Evolutionary conservation across 352 stramenopile species (phyloP).

Genomic region (Lagenidium giganteum): DNA sequence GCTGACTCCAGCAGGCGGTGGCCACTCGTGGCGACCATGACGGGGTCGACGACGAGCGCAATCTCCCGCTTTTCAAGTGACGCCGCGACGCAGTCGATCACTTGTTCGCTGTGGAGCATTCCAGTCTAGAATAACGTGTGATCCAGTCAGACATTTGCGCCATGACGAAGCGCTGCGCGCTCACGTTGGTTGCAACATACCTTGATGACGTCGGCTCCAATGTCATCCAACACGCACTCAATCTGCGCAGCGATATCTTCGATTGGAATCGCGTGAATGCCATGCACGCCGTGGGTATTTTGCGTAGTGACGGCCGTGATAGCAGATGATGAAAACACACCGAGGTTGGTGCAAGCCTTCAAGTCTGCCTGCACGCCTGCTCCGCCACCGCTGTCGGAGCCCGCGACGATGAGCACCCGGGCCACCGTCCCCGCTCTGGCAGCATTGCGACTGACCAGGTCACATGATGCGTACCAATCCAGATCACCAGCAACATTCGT

Average conservation of each 20-base stretch:
- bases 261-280: constrained; percentile 42
- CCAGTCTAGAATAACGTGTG: no score
- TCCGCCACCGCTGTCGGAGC: constrained; percentile 86
- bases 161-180: neutral
- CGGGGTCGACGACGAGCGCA: constrained; percentile 88
- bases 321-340: constrained; percentile 75
- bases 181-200: constrained; percentile 7
- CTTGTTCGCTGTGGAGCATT: constrained; percentile 86
- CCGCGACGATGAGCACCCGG: constrained; percentile 89
- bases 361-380: constrained; percentile 94
- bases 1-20: constrained; percentile 77
- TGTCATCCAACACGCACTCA: constrained; percentile 82
- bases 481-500: no score
- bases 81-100: constrained; percentile 65
- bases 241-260: constrained; percentile 79
- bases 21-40: constrained; percentile 91
- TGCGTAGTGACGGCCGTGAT: constrained; percentile 93
- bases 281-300: constrained; percentile 50
- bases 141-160: no score
- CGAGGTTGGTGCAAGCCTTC: constrained; percentile 86
- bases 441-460: no score
- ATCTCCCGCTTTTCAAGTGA: constrained; percentile 42
- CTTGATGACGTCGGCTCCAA: constrained; percentile 88
- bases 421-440: no score
- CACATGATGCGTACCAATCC: no score